Conservation (phyloP, 2,329 filamentous ascomycete species). For the Aureobasidium sp. region DNA sequence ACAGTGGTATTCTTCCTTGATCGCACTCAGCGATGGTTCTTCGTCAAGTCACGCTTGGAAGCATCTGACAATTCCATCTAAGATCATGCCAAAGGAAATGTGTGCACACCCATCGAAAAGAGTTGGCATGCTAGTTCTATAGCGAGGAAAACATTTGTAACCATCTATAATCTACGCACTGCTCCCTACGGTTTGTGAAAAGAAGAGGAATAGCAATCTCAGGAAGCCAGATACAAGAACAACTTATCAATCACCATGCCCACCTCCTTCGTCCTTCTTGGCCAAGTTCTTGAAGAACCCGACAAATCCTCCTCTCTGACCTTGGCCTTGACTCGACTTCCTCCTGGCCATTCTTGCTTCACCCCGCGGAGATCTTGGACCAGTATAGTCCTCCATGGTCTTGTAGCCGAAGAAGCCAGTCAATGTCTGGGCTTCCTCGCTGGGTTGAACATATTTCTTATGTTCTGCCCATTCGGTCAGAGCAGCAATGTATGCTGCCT, state of each 20-base stretch:
- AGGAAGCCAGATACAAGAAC: too few relatives aligned
- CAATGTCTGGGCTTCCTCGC: slow-evolving; percentile 18
- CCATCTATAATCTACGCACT: too few relatives aligned
- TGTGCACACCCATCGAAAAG: too few relatives aligned
- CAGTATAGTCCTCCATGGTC: slow-evolving; percentile 24
- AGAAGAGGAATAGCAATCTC: too few relatives aligned
- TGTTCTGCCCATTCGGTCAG: slow-evolving; percentile 26
- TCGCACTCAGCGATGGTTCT: too few relatives aligned
- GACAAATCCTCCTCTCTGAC: not conserved
- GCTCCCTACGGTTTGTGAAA: too few relatives aligned
- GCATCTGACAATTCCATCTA: too few relatives aligned
- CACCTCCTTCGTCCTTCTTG: slow-evolving; percentile 5
- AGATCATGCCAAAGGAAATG: too few relatives aligned
- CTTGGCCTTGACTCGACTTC: not conserved
- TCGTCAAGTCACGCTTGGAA: too few relatives aligned
- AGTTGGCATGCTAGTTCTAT: too few relatives aligned
- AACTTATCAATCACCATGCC: not conserved
- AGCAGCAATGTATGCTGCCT: slow-evolving; percentile 24
- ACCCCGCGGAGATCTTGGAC: slow-evolving; percentile 17
- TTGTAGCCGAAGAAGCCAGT: slow-evolving; percentile 26
- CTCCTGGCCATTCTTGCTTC: slow-evolving; percentile 20
- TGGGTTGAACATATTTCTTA: slow-evolving; percentile 24
- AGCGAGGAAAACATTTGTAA: too few relatives aligned
- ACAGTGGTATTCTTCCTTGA: too few relatives aligned
- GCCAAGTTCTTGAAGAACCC: slow-evolving; percentile 1